Evolutionary conservation across 1,284 basidiomycete species (phyloP).

Genomic region (Cutaneotrichosporon sp.): DNA sequence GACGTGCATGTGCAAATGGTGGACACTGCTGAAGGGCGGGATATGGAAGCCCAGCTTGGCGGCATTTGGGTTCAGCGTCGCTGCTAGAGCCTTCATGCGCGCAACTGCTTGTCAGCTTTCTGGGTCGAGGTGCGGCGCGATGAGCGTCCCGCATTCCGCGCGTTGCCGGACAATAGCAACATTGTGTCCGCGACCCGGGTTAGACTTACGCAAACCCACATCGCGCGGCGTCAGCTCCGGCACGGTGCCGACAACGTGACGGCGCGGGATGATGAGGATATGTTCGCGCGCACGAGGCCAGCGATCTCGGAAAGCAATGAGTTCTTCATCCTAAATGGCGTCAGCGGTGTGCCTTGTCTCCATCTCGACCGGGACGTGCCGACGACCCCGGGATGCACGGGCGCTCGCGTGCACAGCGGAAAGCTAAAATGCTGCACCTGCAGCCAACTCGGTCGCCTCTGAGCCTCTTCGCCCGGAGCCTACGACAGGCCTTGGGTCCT

Average conservation of each 20-base stretch:
- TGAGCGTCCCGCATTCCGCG: too few species aligned
- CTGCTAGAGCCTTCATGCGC: constrained; percentile 60
- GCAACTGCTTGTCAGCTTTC: constrained; percentile 51
- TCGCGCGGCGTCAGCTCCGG: constrained; percentile 52
- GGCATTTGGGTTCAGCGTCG: constrained; percentile 41
- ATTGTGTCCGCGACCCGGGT: neutral
- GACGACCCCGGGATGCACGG: too few species aligned
- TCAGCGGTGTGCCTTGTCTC: neutral
- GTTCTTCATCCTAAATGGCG: constrained; percentile 53
- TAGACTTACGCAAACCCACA: constrained; percentile 52
- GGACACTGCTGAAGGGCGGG: constrained; percentile 71
- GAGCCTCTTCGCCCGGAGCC: too few species aligned
- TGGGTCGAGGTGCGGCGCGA: neutral
- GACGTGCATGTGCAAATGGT: constrained; percentile 74
- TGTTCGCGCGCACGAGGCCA: constrained; percentile 59
- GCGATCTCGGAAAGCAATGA: constrained; percentile 62
- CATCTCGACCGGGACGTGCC: too few species aligned
- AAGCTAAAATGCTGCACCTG: too few species aligned
- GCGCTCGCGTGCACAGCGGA: too few species aligned
- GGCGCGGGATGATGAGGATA: constrained; percentile 60
- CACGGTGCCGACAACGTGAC: constrained; percentile 58
- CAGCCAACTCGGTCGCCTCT: too few species aligned
- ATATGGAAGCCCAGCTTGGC: constrained; percentile 71
- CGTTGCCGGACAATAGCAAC: too few species aligned
- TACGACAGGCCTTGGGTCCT: too few species aligned